These are phyloP conservation scores for Fusarium chlamydosporum DNA, from an alignment of 2,329 filamentous ascomycete species.

Conservation along the genomic window DNA sequence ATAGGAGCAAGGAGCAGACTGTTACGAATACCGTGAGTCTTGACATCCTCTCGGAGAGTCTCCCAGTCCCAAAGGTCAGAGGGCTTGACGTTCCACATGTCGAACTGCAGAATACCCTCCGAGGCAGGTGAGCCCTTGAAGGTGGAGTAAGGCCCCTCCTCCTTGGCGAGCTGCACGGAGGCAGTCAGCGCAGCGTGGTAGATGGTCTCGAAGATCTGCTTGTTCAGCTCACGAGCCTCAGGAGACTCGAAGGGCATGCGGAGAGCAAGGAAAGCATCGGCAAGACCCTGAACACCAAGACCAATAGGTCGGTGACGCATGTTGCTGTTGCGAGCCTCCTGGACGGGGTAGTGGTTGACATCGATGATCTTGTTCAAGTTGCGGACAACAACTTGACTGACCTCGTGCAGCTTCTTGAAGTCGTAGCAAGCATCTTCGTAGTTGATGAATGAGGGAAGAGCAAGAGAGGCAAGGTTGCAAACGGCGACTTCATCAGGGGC, in stretches of 20 bases:
- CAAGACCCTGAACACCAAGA: slow-evolving; percentile 96
- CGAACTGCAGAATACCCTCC: slow-evolving; percentile 95
- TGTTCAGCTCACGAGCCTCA: slow-evolving; percentile 93
- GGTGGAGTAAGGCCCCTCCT: slow-evolving; percentile 86
- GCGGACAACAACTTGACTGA: slow-evolving; percentile 89
- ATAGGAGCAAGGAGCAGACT: slow-evolving; percentile 95
- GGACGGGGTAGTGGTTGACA: slow-evolving; percentile 97
- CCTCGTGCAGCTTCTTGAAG: slow-evolving; percentile 97
- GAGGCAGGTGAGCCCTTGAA: slow-evolving; percentile 96
- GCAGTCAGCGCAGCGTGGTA: slow-evolving; percentile 95
- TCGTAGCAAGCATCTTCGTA: slow-evolving; percentile 87
- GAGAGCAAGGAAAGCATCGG: slow-evolving; percentile 96
- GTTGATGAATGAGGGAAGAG: slow-evolving; percentile 92
- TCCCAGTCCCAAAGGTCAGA: slow-evolving; percentile 98
- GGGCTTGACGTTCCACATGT: slow-evolving; percentile 97
- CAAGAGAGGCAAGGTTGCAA: slow-evolving; percentile 96
- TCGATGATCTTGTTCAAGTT: slow-evolving; percentile 99
- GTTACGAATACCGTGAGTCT: slow-evolving; percentile 94
- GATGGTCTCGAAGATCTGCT: slow-evolving; percentile 99
- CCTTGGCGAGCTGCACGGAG: slow-evolving; percentile 87
- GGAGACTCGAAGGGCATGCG: slow-evolving; percentile 97
- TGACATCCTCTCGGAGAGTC: slow-evolving; percentile 88
- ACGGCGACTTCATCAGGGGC: slow-evolving; percentile 98
- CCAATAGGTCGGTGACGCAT: slow-evolving; percentile 96
- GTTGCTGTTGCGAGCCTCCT: slow-evolving; percentile 94